Percentiles rank a stretch among this genome's conserved stretches.
These are phyloP conservation scores for Fusarium siculi DNA, from an alignment of 2,329 filamentous ascomycete genomes.

Conservation along the genomic window DNA sequence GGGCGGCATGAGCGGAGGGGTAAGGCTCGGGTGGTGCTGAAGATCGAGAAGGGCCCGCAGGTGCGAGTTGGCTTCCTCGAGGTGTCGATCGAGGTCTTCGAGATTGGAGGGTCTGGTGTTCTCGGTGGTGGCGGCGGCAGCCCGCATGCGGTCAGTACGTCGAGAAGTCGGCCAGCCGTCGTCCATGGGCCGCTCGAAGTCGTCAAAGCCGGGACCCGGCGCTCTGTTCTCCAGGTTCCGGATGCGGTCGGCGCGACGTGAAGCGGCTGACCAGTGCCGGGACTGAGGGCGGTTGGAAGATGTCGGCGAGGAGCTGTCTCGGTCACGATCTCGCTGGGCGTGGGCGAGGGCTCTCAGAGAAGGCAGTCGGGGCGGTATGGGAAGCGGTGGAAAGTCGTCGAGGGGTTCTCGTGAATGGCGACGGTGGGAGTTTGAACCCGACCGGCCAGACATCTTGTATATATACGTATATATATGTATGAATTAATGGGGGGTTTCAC, in stretches of 20 bases:
- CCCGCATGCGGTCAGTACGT: conserved; percentile 41
- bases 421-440: conserved; percentile 45
- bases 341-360: conserved; percentile 47
- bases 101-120: conserved; percentile 44
- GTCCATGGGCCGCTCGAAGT: conserved; percentile 45
- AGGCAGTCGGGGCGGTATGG: conserved; percentile 46
- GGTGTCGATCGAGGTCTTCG: conserved; percentile 52
- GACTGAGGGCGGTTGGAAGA: conserved; percentile 36
- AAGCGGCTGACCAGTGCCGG: conserved; percentile 43
- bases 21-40: conserved; percentile 47
- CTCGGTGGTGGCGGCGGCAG: conserved; percentile 30
- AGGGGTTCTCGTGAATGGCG: conserved; percentile 46
- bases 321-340: conserved; percentile 44
- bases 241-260: conserved; percentile 52
- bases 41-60: conserved; percentile 57
- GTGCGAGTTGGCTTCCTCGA: conserved; percentile 57
- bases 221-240: conserved; percentile 48
- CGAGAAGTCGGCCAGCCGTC: conserved; percentile 43
- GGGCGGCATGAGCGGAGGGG: conserved; percentile 45
- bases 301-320: conserved; percentile 41
- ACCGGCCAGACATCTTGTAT: conserved; percentile 48
- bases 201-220: conserved; percentile 36
- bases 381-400: conserved; percentile 49
- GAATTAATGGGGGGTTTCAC: conserved; percentile 15
- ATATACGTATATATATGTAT: conserved; percentile 15